Conservation (phyloP, 2,329 filamentous ascomycete genomes). For the Colletotrichum limetticola region DNA sequence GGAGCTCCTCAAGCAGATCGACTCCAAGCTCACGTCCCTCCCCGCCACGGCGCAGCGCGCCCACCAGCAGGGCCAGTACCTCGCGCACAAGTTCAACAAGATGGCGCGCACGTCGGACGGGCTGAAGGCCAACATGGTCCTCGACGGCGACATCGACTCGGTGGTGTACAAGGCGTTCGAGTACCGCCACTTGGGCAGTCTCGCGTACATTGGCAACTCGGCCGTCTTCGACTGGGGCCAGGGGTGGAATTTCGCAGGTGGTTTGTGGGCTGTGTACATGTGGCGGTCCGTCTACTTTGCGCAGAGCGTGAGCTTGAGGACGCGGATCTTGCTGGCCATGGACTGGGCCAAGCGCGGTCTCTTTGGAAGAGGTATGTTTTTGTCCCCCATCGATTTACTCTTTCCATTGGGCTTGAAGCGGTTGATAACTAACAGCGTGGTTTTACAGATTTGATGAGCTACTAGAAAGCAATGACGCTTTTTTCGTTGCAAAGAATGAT, state of each 20-base stretch:
- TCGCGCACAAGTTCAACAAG: constrained; percentile 94
- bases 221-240: constrained; percentile 91
- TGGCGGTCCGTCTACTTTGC: constrained; percentile 98
- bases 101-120: constrained; percentile 82
- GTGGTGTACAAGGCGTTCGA: constrained; percentile 94
- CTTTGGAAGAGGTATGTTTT: constrained; percentile 87
- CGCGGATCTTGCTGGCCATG: constrained; percentile 90
- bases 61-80: constrained; percentile 94
- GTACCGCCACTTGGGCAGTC: constrained; percentile 89
- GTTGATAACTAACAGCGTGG: constrained; percentile 12
- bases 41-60: constrained; percentile 96
- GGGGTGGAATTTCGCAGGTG: constrained; percentile 82
- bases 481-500: background rate
- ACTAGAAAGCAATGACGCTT: constrained; percentile 34
- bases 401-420: no score
- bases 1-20: constrained; percentile 90
- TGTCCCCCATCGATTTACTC: background rate
- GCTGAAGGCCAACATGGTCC: constrained; percentile 80
- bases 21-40: constrained; percentile 91
- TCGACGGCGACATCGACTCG: constrained; percentile 90
- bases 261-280: constrained; percentile 91
- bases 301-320: constrained; percentile 93
- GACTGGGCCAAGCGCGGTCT: constrained; percentile 98
- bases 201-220: constrained; percentile 96
- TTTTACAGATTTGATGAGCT: constrained; percentile 48